A percentile compares a stretch with the other conserved stretches of the same genome.
These are phyloP conservation scores for Ophiocordyceps camponoti-rufipedis DNA, from an alignment of 2,329 filamentous ascomycete species.

Conservation along the genomic window DNA sequence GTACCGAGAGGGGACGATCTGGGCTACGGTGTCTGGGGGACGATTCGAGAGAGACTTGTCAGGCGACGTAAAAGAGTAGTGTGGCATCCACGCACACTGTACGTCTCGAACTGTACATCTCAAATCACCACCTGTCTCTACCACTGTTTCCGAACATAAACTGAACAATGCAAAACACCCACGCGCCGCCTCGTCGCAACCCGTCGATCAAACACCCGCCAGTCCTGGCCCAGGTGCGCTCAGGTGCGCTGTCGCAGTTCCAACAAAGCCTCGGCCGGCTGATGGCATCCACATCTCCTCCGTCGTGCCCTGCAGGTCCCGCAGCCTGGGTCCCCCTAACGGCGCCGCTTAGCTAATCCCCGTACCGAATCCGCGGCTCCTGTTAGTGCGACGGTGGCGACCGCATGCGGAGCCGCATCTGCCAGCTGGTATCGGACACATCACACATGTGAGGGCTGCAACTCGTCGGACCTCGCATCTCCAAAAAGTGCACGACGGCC, in stretches of 20 bases:
- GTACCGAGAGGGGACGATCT: neutral
- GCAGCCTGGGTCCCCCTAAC: neutral
- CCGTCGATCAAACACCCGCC: neutral
- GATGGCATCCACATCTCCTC: too few species aligned
- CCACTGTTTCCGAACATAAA: neutral
- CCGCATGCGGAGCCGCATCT: neutral
- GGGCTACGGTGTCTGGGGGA: neutral
- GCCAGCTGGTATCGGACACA: neutral
- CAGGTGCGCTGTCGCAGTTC: neutral
- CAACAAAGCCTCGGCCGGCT: neutral
- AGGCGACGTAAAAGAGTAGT: neutral
- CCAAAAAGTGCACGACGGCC: neutral
- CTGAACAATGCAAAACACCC: neutral
- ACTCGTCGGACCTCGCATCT: neutral
- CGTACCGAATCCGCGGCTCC: neutral
- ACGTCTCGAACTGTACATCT: neutral
- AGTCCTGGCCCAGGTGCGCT: neutral
- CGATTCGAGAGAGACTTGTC: too few species aligned
- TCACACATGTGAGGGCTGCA: neutral
- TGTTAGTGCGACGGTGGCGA: neutral
- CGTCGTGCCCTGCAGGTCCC: too few species aligned
- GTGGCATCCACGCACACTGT: neutral
- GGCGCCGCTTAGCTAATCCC: neutral
- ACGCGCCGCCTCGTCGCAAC: neutral
- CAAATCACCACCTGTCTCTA: neutral